A percentile compares a stretch with the other conserved stretches of the same genome.
phyloP scores from a whole-genome alignment of 2,329 filamentous ascomycete species.

The Aspergillus neotritici region DNA sequence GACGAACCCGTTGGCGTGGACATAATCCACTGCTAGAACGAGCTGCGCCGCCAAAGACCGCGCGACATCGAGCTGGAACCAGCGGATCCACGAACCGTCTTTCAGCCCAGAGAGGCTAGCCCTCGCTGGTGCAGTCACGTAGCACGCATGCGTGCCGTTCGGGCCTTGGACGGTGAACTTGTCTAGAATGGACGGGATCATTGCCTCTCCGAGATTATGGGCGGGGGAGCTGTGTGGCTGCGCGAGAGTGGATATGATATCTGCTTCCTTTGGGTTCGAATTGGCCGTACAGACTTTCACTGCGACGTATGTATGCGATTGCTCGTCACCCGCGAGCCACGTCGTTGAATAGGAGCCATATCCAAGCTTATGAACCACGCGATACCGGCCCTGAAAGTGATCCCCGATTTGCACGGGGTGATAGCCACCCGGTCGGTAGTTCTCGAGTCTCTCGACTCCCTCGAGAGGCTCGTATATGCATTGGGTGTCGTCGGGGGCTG shows the following conservation, averaged over 20 bases:
- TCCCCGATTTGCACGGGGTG: not conserved
- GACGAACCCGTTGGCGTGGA: constrained; percentile 16
- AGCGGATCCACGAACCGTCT: constrained; percentile 15
- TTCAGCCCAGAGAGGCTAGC: constrained; percentile 17
- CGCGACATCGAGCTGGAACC: constrained; percentile 21
- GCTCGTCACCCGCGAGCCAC: constrained; percentile 9
- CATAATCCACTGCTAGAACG: constrained; percentile 26
- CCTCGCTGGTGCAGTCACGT: constrained; percentile 15
- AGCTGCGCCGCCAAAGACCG: constrained; percentile 23
- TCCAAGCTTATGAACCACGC: constrained; percentile 13
- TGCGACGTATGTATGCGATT: constrained; percentile 1
- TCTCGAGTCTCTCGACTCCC: not conserved
- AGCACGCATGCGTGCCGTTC: constrained; percentile 24
- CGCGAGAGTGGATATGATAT: constrained; percentile 19
- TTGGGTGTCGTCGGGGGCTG: not conserved
- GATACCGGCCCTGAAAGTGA: constrained; percentile 2
- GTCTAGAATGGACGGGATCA: constrained; percentile 17
- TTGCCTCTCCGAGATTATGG: not conserved
- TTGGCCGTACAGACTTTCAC: constrained; percentile 11
- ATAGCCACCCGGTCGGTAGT: constrained; percentile 1
- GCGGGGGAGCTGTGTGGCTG: not conserved
- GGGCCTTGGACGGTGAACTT: constrained; percentile 18
- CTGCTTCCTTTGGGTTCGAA: constrained; percentile 2
- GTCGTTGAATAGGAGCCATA: constrained; percentile 12
- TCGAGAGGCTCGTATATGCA: not conserved